Evolutionary conservation across 1,284 basidiomycete genomes (phyloP).

Genomic region (Cystobasidiaceae sp.): DNA sequence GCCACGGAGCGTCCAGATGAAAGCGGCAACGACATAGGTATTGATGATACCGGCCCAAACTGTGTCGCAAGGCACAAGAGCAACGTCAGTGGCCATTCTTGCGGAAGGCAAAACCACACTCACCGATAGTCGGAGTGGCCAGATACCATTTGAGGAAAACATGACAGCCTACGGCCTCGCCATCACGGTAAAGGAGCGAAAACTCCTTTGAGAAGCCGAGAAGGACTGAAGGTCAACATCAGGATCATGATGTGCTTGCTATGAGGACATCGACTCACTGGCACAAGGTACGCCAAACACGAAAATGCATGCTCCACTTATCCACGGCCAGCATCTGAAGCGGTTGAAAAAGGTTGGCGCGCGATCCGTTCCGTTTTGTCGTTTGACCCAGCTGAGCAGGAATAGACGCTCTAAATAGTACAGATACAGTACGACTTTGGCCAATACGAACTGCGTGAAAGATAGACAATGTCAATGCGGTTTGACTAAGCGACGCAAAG

Average conservation of each 20-base stretch:
- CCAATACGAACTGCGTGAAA: slow-evolving; percentile 25
- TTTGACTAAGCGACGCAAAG: not conserved
- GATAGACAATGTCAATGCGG: not conserved
- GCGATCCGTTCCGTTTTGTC: too few species aligned
- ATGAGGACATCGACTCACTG: too few species aligned
- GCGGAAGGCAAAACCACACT: not conserved
- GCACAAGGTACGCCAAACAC: slow-evolving; percentile 29
- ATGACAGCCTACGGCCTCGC: slow-evolving; percentile 21
- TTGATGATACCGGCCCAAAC: slow-evolving; percentile 22
- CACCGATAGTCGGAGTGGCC: slow-evolving; percentile 23
- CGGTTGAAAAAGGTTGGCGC: not conserved
- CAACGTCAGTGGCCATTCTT: too few species aligned
- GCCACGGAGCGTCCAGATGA: not conserved
- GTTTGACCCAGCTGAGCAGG: slow-evolving; percentile 16
- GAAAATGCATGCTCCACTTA: slow-evolving; percentile 9
- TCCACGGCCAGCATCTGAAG: slow-evolving; percentile 16
- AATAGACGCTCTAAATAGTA: slow-evolving; percentile 26
- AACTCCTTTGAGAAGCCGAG: slow-evolving; percentile 24
- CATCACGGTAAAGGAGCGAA: not conserved
- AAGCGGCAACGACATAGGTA: slow-evolving; percentile 16
- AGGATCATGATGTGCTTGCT: too few species aligned
- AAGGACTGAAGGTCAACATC: slow-evolving; percentile 9
- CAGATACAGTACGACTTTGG: slow-evolving; percentile 24
- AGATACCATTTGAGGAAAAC: slow-evolving; percentile 28
- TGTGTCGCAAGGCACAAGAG: not conserved